Percentiles rank a stretch among this genome's conserved stretches.
Conservation (phyloP, 768 basidiomycete species). For the Leccinum ochraceum region DNA sequence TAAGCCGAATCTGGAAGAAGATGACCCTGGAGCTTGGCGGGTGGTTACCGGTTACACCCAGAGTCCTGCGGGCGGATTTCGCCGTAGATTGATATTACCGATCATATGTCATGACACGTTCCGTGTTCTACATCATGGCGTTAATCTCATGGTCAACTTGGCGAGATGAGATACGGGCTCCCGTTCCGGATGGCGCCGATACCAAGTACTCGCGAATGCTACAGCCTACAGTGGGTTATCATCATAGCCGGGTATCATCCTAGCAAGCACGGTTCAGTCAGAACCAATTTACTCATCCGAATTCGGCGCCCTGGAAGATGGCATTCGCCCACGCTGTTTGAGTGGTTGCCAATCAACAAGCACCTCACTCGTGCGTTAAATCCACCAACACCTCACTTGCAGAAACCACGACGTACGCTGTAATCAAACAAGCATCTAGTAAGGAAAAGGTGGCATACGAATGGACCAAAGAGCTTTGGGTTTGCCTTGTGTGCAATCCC, state of each 20-base stretch:
- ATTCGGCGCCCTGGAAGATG: constrained; percentile 1
- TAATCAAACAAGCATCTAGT: constrained; percentile 55
- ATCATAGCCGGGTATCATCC: background rate
- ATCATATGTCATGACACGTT: background rate
- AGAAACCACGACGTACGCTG: constrained; percentile 38
- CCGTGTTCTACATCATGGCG: background rate
- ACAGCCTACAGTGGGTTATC: background rate
- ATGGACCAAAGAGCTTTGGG: constrained; percentile 52
- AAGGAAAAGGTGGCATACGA: constrained; percentile 42
- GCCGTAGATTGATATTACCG: background rate
- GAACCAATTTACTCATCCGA: background rate
- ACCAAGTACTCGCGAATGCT: background rate
- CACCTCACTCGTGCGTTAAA: background rate
- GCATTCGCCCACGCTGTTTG: background rate
- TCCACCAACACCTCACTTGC: background rate
- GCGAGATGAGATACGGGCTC: background rate
- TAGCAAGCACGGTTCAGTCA: background rate
- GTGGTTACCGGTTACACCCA: background rate
- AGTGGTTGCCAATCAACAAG: background rate
- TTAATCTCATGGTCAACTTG: background rate
- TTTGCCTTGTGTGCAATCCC: constrained; percentile 52
- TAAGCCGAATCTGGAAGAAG: constrained; percentile 1
- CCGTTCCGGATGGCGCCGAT: background rate
- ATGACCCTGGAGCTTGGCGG: background rate
- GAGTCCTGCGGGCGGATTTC: background rate